Percentiles rank a stretch among this genome's conserved stretches.
Evolutionary conservation across 148 eudicot species (phyloP).

Genomic region (Mesembryanthemum crystallinum): DNA sequence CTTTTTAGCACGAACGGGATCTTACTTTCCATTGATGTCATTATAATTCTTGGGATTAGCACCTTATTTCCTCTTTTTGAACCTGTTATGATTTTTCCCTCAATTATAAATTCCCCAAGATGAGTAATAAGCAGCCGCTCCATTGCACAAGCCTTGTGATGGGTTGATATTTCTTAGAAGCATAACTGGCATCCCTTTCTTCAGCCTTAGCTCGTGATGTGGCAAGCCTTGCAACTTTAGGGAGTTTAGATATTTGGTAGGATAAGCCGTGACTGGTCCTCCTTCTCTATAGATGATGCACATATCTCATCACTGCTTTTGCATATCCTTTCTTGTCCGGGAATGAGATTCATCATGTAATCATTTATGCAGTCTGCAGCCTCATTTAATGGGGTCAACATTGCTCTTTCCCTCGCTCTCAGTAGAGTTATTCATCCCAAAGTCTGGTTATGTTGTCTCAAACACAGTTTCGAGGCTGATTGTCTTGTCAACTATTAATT

Average conservation of each 20-base stretch:
- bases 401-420: not conserved
- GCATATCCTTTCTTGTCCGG: not conserved
- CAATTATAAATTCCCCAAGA: not conserved
- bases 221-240: constrained; percentile 1
- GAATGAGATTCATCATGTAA: not conserved
- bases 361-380: constrained; percentile 1
- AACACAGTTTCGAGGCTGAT: not conserved
- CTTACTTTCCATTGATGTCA: too few relatives aligned
- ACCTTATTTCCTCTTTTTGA: too few relatives aligned
- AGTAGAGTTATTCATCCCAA: not conserved
- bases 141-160: constrained; percentile 8
- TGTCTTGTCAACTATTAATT: not conserved
- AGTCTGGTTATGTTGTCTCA: not conserved
- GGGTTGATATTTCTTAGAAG: constrained; percentile 22
- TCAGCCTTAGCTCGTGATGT: not conserved
- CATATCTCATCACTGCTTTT: constrained; percentile 13
- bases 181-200: not conserved
- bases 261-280: not conserved
- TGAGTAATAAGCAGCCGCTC: constrained; percentile 5
- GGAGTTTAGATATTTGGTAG: constrained; percentile 7
- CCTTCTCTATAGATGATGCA: not conserved
- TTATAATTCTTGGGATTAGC: too few relatives aligned
- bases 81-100: too few relatives aligned
- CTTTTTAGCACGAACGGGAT: too few relatives aligned
- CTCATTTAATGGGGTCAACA: constrained; percentile 7